These are phyloP conservation scores for Sphaceloma murrayae DNA, from an alignment of 2,329 filamentous ascomycete species.

Conservation along the genomic window DNA sequence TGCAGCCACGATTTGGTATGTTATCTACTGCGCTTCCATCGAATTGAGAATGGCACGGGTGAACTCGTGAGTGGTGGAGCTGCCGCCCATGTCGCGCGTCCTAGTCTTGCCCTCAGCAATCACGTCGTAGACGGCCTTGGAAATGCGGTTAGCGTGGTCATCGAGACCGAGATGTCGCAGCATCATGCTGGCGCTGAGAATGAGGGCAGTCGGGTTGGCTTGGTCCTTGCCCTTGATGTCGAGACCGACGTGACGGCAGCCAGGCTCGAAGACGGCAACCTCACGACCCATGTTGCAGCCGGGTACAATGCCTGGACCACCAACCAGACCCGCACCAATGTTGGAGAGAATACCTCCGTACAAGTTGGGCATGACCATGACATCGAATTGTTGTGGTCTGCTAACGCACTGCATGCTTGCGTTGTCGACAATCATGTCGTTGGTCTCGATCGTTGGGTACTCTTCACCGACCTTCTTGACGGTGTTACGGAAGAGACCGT, in stretches of 20 bases:
- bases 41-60: slow-evolving; percentile 87
- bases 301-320: slow-evolving; percentile 91
- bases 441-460: slow-evolving; percentile 89
- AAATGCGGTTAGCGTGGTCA: slow-evolving; percentile 96
- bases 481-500: slow-evolving; percentile 96
- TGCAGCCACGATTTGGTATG: neutral
- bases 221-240: slow-evolving; percentile 99
- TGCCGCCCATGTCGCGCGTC: slow-evolving; percentile 93
- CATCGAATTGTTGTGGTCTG: slow-evolving; percentile 94
- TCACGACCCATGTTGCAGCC: slow-evolving; percentile 99
- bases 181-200: slow-evolving; percentile 94
- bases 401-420: slow-evolving; percentile 99
- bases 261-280: slow-evolving; percentile 95
- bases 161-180: slow-evolving; percentile 94
- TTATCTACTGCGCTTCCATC: slow-evolving; percentile 55
- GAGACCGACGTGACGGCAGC: slow-evolving; percentile 96
- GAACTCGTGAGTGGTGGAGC: slow-evolving; percentile 85
- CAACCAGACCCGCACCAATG: slow-evolving; percentile 93
- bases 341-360: slow-evolving; percentile 99
- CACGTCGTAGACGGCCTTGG: slow-evolving; percentile 70
- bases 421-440: slow-evolving; percentile 99
- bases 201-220: slow-evolving; percentile 92
- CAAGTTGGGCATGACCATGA: slow-evolving; percentile 99
- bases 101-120: slow-evolving; percentile 84
- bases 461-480: slow-evolving; percentile 90